Evolutionary conservation across 2,329 filamentous ascomycete genomes (phyloP).

Genomic region (Colletotrichum eleusines): DNA sequence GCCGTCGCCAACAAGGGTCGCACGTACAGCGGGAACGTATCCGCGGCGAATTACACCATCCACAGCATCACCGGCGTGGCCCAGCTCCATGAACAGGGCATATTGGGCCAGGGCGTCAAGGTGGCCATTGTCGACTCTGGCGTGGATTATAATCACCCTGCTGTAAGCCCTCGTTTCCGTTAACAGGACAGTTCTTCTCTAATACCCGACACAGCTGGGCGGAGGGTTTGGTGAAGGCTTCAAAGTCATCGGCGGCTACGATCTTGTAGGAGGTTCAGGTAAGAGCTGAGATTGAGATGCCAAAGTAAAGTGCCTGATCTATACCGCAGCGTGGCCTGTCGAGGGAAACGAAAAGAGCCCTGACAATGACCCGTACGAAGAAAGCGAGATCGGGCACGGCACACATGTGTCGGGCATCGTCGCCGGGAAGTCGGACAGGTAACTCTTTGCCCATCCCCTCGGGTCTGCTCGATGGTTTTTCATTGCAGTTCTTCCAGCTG

Average conservation of each 20-base stretch:
- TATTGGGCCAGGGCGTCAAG: slow-evolving; percentile 53
- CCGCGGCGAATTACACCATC: slow-evolving; percentile 48
- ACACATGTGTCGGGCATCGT: slow-evolving; percentile 53
- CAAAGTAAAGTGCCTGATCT: neutral
- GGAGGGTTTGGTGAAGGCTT: slow-evolving; percentile 36
- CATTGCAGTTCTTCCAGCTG: neutral
- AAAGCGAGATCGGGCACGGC: slow-evolving; percentile 50
- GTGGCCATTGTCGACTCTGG: slow-evolving; percentile 57
- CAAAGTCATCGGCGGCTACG: slow-evolving; percentile 41
- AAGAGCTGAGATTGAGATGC: neutral
- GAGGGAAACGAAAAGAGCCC: slow-evolving; percentile 45
- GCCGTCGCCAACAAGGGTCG: neutral
- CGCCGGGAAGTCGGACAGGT: slow-evolving; percentile 40
- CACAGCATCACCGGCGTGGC: slow-evolving; percentile 56
- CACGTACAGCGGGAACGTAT: neutral
- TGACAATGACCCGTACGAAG: slow-evolving; percentile 52
- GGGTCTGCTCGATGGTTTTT: no score
- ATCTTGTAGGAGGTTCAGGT: slow-evolving; percentile 37
- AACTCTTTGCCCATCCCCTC: no score
- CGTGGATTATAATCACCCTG: slow-evolving; percentile 55
- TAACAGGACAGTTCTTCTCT: neutral
- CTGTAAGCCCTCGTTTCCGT: slow-evolving; percentile 45
- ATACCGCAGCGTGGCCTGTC: slow-evolving; percentile 16
- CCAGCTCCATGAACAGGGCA: slow-evolving; percentile 52
- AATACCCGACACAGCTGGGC: slow-evolving; percentile 26